These are phyloP conservation scores for Gracilaria vermiculophylla DNA, from an alignment of 23 red algal species.

Conservation along the genomic window DNA sequence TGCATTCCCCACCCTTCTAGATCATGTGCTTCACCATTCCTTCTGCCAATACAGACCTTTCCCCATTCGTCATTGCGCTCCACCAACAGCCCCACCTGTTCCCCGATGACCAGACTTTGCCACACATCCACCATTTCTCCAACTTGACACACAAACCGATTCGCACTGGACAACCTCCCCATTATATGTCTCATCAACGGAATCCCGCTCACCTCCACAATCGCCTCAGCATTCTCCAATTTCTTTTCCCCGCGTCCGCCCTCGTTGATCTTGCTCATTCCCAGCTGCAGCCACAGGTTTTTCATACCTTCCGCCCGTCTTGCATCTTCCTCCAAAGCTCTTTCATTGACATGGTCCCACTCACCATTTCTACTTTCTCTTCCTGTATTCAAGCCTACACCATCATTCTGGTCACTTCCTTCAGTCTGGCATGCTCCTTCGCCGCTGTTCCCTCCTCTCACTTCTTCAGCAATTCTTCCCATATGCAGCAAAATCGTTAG, in stretches of 20 bases:
- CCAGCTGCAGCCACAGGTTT: neutral
- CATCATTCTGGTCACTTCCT: no score
- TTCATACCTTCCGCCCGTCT: neutral
- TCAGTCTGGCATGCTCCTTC: no score
- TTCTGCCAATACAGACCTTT: neutral
- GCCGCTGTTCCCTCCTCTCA: no score
- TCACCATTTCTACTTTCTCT: neutral
- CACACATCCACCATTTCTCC: conserved; percentile 39
- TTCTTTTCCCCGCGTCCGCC: neutral
- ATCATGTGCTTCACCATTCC: no score
- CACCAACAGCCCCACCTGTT: neutral
- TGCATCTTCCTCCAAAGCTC: neutral
- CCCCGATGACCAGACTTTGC: neutral
- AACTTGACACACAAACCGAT: neutral
- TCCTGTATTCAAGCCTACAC: no score
- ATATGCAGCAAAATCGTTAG: conserved; percentile 18
- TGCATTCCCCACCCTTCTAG: neutral
- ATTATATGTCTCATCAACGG: no score
- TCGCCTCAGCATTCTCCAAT: neutral
- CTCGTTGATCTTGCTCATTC: no score
- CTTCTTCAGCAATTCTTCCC: neutral
- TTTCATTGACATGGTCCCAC: neutral
- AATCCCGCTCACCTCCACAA: no score
- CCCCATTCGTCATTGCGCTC: neutral
- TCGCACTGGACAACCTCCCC: neutral